Evolutionary conservation across 805 yeast species (phyloP).

Genomic region (Cyberlindnera xylosilytica): DNA sequence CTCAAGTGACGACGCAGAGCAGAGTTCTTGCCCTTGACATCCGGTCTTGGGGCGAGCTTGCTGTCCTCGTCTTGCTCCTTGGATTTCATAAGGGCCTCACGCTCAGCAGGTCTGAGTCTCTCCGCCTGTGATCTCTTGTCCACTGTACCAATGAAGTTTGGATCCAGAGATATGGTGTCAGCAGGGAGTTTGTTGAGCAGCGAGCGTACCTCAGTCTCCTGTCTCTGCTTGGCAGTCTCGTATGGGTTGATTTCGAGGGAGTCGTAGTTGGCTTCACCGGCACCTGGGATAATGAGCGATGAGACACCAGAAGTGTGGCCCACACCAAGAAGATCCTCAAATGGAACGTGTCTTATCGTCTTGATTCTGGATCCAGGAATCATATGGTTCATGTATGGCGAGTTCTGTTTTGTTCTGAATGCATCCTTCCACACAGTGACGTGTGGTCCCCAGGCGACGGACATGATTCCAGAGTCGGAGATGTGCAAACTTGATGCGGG

Average conservation of each 20-base stretch:
- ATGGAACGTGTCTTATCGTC: constrained; percentile 77
- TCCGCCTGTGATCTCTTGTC: constrained; percentile 62
- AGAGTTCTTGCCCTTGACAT: constrained; percentile 77
- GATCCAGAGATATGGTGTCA: constrained; percentile 90
- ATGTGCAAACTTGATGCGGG: constrained; percentile 79
- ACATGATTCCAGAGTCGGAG: constrained; percentile 82
- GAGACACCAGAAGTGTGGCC: constrained; percentile 79
- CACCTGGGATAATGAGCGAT: constrained; percentile 90
- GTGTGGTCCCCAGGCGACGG: constrained; percentile 96
- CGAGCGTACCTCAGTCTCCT: constrained; percentile 83
- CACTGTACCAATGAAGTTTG: constrained; percentile 79
- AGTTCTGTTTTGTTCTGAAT: constrained; percentile 62
- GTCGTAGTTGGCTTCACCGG: constrained; percentile 98
- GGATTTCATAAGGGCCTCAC: constrained; percentile 39
- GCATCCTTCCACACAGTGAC: constrained; percentile 92
- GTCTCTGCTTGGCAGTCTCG: constrained; percentile 89
- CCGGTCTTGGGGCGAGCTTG: constrained; percentile 49
- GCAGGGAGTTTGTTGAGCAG: constrained; percentile 86
- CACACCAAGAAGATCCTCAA: constrained; percentile 91
- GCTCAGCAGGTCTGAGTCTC: constrained; percentile 62
- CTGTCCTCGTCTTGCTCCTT: constrained; percentile 40
- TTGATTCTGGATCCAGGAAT: constrained; percentile 74
- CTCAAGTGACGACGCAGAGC: constrained; percentile 75
- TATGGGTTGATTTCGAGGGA: constrained; percentile 91
- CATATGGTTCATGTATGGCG: constrained; percentile 91